These are phyloP conservation scores for Casaregolazyma lundiana DNA, from an alignment of 1,139 yeast genomes.

Conservation along the genomic window DNA sequence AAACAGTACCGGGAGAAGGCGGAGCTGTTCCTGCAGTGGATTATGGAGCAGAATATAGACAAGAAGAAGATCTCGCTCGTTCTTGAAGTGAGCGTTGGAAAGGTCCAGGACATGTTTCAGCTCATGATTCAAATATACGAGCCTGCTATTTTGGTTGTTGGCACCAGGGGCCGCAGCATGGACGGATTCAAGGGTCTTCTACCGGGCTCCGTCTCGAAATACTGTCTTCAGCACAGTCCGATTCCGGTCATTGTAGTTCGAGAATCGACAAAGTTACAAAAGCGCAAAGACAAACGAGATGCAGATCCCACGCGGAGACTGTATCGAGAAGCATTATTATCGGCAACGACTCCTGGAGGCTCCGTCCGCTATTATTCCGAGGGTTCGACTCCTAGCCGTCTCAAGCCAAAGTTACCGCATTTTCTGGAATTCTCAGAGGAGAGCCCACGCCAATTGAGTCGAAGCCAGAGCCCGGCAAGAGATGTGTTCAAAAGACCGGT, in stretches of 20 bases:
- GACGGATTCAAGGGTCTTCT: conserved; percentile 46
- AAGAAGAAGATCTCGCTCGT: conserved; percentile 41
- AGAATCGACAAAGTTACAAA: conserved; percentile 44
- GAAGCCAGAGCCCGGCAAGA: conserved; percentile 2
- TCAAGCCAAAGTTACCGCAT: conserved; percentile 9
- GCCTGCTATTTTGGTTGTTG: conserved; percentile 63
- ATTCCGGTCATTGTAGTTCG: conserved; percentile 68
- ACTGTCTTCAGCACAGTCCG: conserved; percentile 60
- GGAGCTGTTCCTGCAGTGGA: conserved; percentile 36
- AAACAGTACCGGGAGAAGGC: conserved; percentile 38
- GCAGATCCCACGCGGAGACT: conserved; percentile 30
- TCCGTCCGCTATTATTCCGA: conserved; percentile 16
- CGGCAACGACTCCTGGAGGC: conserved; percentile 9
- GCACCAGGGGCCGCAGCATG: conserved; percentile 46
- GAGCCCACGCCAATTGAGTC: neutral
- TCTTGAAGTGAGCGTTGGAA: conserved; percentile 59
- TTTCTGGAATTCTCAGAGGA: conserved; percentile 7
- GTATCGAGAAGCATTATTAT: conserved; percentile 19
- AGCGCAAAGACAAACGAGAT: conserved; percentile 32
- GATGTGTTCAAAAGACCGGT: neutral
- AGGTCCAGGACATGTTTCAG: conserved; percentile 51
- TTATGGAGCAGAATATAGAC: conserved; percentile 43
- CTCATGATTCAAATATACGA: conserved; percentile 54
- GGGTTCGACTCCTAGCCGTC: conserved; percentile 16
- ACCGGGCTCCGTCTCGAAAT: conserved; percentile 47